Evolutionary conservation across 306 rosid genomes (phyloP).

Genomic region (Cucurbita argyrosperma): DNA sequence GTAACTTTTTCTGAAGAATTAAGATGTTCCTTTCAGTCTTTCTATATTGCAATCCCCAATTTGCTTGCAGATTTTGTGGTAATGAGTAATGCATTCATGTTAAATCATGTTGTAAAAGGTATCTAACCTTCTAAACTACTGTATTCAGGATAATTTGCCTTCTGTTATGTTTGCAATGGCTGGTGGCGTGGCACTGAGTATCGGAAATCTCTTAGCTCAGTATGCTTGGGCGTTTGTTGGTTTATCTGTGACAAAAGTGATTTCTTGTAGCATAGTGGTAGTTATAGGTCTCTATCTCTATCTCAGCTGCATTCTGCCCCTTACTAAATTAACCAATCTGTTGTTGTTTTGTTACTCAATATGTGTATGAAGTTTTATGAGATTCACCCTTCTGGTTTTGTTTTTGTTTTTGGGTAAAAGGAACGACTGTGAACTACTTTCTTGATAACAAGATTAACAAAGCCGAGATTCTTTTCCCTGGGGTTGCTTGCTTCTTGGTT

Average conservation of each 20-base stretch:
- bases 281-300: conserved; percentile 46
- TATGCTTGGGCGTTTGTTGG: conserved; percentile 88
- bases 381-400: background rate
- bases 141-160: conserved; percentile 63
- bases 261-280: conserved; percentile 64
- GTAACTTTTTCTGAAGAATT: background rate
- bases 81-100: background rate
- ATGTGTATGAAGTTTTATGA: background rate
- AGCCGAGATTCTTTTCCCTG: conserved; percentile 80
- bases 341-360: background rate
- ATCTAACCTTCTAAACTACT: background rate
- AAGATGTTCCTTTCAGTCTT: background rate
- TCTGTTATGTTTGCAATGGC: conserved; percentile 73
- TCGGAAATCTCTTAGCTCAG: conserved; percentile 66
- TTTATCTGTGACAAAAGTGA: conserved; percentile 68
- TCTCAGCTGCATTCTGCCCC: background rate
- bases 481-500: conserved; percentile 74
- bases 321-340: background rate
- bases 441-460: conserved; percentile 60
- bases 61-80: background rate
- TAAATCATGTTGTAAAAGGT: background rate
- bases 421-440: conserved; percentile 75
- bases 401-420: conserved; percentile 21
- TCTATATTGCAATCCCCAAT: background rate
- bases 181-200: conserved; percentile 64